Conservation (phyloP, 2,329 filamentous ascomycete genomes). For the Knufia petricola region DNA sequence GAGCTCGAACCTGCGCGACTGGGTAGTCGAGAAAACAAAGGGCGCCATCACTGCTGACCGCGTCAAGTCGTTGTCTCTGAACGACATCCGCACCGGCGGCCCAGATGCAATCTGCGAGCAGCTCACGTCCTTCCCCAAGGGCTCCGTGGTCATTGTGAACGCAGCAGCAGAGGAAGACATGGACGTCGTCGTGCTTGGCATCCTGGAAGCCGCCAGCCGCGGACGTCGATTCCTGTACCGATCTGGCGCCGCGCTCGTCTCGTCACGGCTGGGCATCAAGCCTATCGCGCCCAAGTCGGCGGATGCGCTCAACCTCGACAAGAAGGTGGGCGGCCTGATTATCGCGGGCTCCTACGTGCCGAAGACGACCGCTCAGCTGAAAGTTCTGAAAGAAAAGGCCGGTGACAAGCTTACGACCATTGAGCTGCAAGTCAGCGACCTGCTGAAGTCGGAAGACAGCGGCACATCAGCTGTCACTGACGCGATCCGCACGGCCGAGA, state of each 20-base stretch:
- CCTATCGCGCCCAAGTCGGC: slow-evolving; percentile 44
- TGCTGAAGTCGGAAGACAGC: slow-evolving; percentile 30
- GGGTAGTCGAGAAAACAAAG: slow-evolving; percentile 45
- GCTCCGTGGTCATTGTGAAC: slow-evolving; percentile 43
- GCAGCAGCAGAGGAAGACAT: slow-evolving; percentile 47
- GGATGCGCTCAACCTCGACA: slow-evolving; percentile 31
- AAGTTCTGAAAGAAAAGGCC: slow-evolving; percentile 32
- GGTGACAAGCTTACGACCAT: slow-evolving; percentile 37
- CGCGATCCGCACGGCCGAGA: slow-evolving; percentile 31
- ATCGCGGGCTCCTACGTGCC: slow-evolving; percentile 51
- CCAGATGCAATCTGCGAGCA: slow-evolving; percentile 34
- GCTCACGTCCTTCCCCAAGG: slow-evolving; percentile 30
- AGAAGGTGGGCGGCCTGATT: slow-evolving; percentile 40
- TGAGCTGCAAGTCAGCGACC: slow-evolving; percentile 39
- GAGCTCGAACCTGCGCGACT: slow-evolving; percentile 44
- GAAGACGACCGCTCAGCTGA: slow-evolving; percentile 49
- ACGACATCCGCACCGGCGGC: slow-evolving; percentile 41
- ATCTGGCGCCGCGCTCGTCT: slow-evolving; percentile 40
- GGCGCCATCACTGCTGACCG: slow-evolving; percentile 32
- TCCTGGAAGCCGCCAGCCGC: slow-evolving; percentile 34
- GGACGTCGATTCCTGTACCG: slow-evolving; percentile 39
- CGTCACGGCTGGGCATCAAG: slow-evolving; percentile 43
- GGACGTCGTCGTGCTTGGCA: slow-evolving; percentile 44
- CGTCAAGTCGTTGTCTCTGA: slow-evolving; percentile 37
- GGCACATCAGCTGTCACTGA: slow-evolving; percentile 27